These are phyloP conservation scores for Skeletonema costatum DNA, from an alignment of 108 stramenopile species.

Conservation along the genomic window DNA sequence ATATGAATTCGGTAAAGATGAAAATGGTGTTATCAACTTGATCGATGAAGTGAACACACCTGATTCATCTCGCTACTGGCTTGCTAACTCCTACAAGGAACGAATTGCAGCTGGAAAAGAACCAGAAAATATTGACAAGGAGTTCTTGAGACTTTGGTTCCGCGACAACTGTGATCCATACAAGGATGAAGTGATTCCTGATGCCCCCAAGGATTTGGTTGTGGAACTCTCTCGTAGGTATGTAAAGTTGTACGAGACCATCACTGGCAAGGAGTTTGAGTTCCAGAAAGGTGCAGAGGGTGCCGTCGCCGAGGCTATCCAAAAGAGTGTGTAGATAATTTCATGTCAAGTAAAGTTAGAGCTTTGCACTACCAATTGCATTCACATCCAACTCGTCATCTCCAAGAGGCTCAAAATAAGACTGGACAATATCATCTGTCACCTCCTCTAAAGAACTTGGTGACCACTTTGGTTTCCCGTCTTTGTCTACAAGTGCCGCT, in stretches of 20 bases:
- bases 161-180: slow-evolving; percentile 97
- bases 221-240: slow-evolving; percentile 94
- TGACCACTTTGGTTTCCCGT: slow-evolving; percentile 87
- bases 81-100: slow-evolving; percentile 87
- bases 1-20: slow-evolving; percentile 96
- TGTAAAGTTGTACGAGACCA: slow-evolving; percentile 95
- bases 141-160: slow-evolving; percentile 98
- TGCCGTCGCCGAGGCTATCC: slow-evolving; percentile 65
- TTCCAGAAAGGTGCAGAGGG: slow-evolving; percentile 59
- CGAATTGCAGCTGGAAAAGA: slow-evolving; percentile 84
- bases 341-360: background rate
- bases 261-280: slow-evolving; percentile 91
- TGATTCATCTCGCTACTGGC: slow-evolving; percentile 98
- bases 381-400: slow-evolving; percentile 45
- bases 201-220: slow-evolving; percentile 94
- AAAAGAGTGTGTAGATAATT: slow-evolving; percentile 32
- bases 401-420: slow-evolving; percentile 64
- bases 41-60: slow-evolving; percentile 99
- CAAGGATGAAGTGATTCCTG: slow-evolving; percentile 91
- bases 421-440: slow-evolving; percentile 55
- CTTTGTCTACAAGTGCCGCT: slow-evolving; percentile 94
- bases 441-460: slow-evolving; percentile 59
- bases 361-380: slow-evolving; percentile 1
- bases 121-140: slow-evolving; percentile 99
- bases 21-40: slow-evolving; percentile 80